A percentile compares a stretch with the other conserved stretches of the same genome.
These are phyloP conservation scores for Penicillium robsamsonii DNA, from an alignment of 495 filamentous ascomycete species.

Conservation along the genomic window DNA sequence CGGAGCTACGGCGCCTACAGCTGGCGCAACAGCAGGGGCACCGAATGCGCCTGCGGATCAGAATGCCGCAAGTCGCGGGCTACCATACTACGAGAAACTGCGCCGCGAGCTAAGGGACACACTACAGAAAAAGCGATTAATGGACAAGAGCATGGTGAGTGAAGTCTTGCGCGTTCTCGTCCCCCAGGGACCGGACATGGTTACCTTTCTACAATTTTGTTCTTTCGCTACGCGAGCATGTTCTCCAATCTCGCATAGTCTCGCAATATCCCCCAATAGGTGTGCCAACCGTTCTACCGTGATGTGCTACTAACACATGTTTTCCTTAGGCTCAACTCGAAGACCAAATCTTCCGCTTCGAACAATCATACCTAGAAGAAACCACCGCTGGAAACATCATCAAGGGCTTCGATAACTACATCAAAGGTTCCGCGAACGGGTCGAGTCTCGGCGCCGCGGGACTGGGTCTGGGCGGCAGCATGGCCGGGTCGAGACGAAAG, in stretches of 20 bases:
- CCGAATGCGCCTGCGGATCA: constrained; percentile 34
- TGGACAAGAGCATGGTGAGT: constrained; percentile 66
- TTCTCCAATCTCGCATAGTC: background rate
- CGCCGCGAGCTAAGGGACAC: constrained; percentile 66
- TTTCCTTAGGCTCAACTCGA: constrained; percentile 58
- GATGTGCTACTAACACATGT: constrained; percentile 7
- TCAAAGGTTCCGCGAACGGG: constrained; percentile 68
- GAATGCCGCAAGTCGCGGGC: constrained; percentile 41
- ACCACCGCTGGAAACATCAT: constrained; percentile 93
- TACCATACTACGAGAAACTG: constrained; percentile 73
- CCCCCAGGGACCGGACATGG: background rate
- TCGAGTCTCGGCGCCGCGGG: constrained; percentile 34
- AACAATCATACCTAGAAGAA: constrained; percentile 86
- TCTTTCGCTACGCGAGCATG: background rate
- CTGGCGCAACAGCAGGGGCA: constrained; percentile 25
- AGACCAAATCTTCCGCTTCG: constrained; percentile 79
- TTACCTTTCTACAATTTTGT: background rate
- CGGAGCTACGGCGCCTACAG: constrained; percentile 21
- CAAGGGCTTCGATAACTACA: constrained; percentile 94
- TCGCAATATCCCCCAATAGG: background rate
- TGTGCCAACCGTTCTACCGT: background rate
- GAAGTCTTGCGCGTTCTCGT: background rate
- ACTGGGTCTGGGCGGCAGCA: constrained; percentile 44
- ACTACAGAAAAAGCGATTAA: constrained; percentile 61
- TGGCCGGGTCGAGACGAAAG: constrained; percentile 42